Percentiles rank a stretch among this genome's conserved stretches.
phyloP scores from a whole-genome alignment of 1,139 yeast species.

The Wickerhamiella infanticola region DNA sequence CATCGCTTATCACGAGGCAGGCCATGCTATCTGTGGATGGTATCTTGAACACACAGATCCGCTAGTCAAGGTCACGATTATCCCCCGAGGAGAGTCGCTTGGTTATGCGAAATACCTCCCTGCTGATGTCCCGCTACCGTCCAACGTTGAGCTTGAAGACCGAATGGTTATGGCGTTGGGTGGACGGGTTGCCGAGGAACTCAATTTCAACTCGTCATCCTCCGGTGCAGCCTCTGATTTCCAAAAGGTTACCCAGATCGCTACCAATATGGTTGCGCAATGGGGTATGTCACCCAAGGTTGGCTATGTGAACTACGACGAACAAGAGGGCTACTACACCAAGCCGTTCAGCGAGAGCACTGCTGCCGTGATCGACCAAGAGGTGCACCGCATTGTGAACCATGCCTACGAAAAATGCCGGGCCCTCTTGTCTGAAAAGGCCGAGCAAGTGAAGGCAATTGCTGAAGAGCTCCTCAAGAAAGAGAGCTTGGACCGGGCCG shows the following conservation, averaged over 20 bases:
- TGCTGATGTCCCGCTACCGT: conserved; percentile 73
- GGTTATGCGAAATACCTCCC: conserved; percentile 98
- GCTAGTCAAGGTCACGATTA: conserved; percentile 80
- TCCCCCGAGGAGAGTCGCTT: conserved; percentile 90
- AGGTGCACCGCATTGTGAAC: conserved; percentile 64
- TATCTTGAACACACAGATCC: conserved; percentile 81
- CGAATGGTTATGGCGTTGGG: conserved; percentile 96
- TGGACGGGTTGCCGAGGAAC: conserved; percentile 89
- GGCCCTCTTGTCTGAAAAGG: conserved; percentile 49
- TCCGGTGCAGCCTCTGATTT: conserved; percentile 95
- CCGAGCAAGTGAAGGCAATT: conserved; percentile 61
- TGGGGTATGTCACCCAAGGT: conserved; percentile 77
- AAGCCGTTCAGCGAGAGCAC: conserved; percentile 90
- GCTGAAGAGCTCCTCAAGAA: conserved; percentile 73
- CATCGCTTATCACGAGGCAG: conserved; percentile 97
- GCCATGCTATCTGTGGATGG: conserved; percentile 99
- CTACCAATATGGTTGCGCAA: conserved; percentile 80
- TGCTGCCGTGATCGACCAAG: conserved; percentile 62
- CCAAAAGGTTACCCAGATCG: conserved; percentile 90
- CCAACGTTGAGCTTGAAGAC: conserved; percentile 64
- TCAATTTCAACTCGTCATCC: conserved; percentile 78
- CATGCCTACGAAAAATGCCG: conserved; percentile 65
- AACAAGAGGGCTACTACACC: conserved; percentile 41
- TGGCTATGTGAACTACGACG: conserved; percentile 68
- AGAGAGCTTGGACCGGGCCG: conserved; percentile 81